Base-by-base conservation (phyloP, 352 stramenopile genomes). In the Phytophthora crassamura region DNA sequence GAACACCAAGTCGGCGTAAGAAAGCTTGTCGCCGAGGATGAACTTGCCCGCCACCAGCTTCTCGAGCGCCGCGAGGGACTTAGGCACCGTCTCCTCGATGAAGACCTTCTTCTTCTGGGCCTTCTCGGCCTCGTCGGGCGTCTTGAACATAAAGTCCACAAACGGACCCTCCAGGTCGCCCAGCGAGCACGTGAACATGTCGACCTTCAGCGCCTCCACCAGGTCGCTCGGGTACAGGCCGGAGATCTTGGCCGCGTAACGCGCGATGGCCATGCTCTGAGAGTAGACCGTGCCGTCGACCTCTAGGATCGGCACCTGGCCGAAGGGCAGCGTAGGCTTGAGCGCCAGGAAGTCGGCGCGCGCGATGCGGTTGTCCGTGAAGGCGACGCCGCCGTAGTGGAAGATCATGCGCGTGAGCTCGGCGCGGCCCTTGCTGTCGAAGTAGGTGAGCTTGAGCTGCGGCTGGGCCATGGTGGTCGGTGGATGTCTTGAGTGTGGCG, bases 371-470 rank as follows among this genome's bases (percentile, higher is more conserved):
- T 73, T 20, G 35, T 85, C 66, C 25, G 61, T 68, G 52, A 87
- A 87, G 12, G 52, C 11, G 38, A 89, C 28, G 36, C 39, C 49
- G n/a, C 68, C 77, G 59, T 75, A 84, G 22, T 56, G 39, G 60
- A 88, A 66, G 36, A 72, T 35, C n/a, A 93, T 57, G 15, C 86
- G 82, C 16, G 77, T 16, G 20, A 84, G 34, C 70, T 93, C 84
- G 5, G 49, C 86, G 32, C 72, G 76, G 14, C 59, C 84, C 15
- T 66, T 47, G 39, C 60, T 16, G 47, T 87, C 58, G 46, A 93
- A 91, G 76, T 92, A 94, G 16, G 67, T 84, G 22, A 93, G 59
- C 65, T 84, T 86, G 50, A 90, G 32, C 28, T 71, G 45, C 9
- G 55, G 55, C 40, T 71, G 61, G 35, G 35, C 41, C 61, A 68